These are phyloP conservation scores for Penicillium fimorum DNA, from an alignment of 495 filamentous ascomycete species.

Conservation along the genomic window DNA sequence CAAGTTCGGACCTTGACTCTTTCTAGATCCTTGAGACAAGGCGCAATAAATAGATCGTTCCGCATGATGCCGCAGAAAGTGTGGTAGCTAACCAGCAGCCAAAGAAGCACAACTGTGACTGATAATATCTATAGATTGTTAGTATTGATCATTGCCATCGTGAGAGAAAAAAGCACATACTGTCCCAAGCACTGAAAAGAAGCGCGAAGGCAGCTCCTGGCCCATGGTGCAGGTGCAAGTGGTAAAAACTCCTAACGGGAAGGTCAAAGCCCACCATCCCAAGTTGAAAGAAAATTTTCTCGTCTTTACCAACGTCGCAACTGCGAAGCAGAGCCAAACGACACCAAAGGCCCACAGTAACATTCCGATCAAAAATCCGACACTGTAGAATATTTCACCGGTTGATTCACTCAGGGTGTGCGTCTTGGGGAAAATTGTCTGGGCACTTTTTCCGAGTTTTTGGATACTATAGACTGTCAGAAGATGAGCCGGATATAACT, in stretches of 20 bases:
- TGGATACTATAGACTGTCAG: neutral
- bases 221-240: neutral
- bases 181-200: too few relatives aligned
- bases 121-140: too few relatives aligned
- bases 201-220: too few relatives aligned
- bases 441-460: conserved; percentile 52
- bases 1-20: too few relatives aligned
- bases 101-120: too few relatives aligned
- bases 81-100: too few relatives aligned
- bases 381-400: conserved; percentile 52
- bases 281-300: conserved; percentile 62
- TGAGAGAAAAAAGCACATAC: too few relatives aligned
- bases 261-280: conserved; percentile 68
- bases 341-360: conserved; percentile 62
- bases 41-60: too few relatives aligned
- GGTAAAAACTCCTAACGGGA: conserved; percentile 60
- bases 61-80: too few relatives aligned
- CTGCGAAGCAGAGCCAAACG: conserved; percentile 62
- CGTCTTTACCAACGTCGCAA: conserved; percentile 30
- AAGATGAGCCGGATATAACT: neutral
- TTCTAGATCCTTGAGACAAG: too few relatives aligned
- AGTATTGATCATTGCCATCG: too few relatives aligned
- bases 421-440: conserved; percentile 50
- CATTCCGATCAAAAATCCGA: conserved; percentile 52
- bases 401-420: conserved; percentile 40